A percentile compares a stretch with the other conserved stretches of the same genome.
Evolutionary conservation across 306 rosid genomes (phyloP).

Genomic region (Cajanus cajan): DNA sequence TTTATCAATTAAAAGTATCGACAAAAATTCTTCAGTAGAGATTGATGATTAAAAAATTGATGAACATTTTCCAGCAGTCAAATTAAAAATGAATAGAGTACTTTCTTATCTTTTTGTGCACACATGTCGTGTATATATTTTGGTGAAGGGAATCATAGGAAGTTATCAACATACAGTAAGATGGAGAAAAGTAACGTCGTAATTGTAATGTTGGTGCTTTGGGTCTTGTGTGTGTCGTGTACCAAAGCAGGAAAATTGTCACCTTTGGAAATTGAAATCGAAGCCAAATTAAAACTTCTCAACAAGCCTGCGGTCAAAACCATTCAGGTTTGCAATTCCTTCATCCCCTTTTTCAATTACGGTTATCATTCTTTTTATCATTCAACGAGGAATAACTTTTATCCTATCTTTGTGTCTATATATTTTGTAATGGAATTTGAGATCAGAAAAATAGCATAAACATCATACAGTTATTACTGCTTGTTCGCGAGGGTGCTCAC

Average conservation of each 20-base stretch:
- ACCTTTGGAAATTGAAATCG: constrained; percentile 13
- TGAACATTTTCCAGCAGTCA: no score
- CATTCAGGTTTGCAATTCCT: constrained; percentile 36
- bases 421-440: not conserved
- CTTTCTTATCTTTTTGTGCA: no score
- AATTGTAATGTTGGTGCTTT: constrained; percentile 20
- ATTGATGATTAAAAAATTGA: no score
- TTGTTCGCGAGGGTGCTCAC: no score
- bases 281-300: constrained; percentile 49
- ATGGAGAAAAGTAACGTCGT: constrained; percentile 22
- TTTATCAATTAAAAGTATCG: no score
- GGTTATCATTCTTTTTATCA: not conserved
- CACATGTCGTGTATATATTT: no score
- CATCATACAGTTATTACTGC: no score
- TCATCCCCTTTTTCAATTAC: not conserved
- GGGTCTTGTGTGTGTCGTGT: constrained; percentile 20
- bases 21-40: no score
- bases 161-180: not conserved
- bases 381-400: no score
- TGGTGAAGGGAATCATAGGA: not conserved
- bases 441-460: no score
- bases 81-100: no score
- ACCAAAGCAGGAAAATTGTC: not conserved
- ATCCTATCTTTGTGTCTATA: no score
- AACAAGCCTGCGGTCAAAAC: constrained; percentile 53